These are phyloP conservation scores for Cicer bijugum DNA, from an alignment of 306 rosid species.

Conservation along the genomic window DNA sequence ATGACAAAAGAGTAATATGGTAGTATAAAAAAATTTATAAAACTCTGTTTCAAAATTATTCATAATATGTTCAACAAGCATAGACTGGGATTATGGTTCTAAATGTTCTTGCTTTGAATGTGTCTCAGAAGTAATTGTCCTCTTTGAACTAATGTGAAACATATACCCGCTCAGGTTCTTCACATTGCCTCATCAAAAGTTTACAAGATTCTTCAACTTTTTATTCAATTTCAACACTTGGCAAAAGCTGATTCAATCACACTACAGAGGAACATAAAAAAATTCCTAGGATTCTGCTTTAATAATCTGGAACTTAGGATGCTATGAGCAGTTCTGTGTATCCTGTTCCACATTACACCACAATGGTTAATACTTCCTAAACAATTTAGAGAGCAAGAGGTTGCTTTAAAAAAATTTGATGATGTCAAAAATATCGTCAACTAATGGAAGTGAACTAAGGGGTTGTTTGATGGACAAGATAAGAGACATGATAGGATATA, in stretches of 20 bases:
- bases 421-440: background rate
- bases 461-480: too few relatives aligned
- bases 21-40: slow-evolving; percentile 23
- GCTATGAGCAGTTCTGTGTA: background rate
- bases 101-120: background rate
- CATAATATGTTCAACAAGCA: slow-evolving; percentile 28
- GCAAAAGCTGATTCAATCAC: slow-evolving; percentile 16
- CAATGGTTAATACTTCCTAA: background rate
- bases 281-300: slow-evolving; percentile 5
- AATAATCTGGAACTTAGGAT: slow-evolving; percentile 10
- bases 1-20: slow-evolving; percentile 17
- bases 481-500: too few relatives aligned
- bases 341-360: slow-evolving; percentile 14
- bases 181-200: slow-evolving; percentile 1
- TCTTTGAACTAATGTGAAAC: slow-evolving; percentile 2
- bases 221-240: background rate
- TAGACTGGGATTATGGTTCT: slow-evolving; percentile 26
- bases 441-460: slow-evolving; percentile 12
- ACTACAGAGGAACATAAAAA: slow-evolving; percentile 1
- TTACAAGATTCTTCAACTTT: slow-evolving; percentile 2
- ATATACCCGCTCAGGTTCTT: slow-evolving; percentile 12
- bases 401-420: background rate
- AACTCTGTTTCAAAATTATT: slow-evolving; percentile 37
- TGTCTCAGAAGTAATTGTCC: slow-evolving; percentile 10
- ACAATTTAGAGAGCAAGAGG: background rate